These are phyloP conservation scores for Globisporangium perplexum DNA, from an alignment of 352 stramenopile species.

Conservation along the genomic window DNA sequence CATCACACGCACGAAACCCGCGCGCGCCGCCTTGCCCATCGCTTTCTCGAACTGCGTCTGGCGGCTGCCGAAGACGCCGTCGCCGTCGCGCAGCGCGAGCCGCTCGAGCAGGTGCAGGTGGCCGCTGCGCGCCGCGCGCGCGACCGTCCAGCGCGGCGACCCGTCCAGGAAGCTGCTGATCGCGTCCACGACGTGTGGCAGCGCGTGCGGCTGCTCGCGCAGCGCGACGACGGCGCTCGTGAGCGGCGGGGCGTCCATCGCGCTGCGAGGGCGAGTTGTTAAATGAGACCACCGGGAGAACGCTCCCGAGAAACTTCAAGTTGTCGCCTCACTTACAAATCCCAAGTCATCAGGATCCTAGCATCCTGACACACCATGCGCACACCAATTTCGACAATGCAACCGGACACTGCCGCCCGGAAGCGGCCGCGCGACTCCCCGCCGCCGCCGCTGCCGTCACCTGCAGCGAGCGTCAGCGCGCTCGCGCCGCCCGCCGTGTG, in stretches of 20 bases:
- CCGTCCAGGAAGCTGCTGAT: background rate
- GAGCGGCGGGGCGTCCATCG: background rate
- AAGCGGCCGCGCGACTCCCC: background rate
- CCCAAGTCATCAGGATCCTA: too few relatives aligned
- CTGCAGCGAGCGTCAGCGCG: background rate
- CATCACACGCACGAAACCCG: constrained; percentile 1
- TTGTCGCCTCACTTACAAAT: too few relatives aligned
- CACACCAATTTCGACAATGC: too few relatives aligned
- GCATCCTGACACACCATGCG: too few relatives aligned
- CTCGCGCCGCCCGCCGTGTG: background rate
- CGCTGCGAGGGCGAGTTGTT: background rate
- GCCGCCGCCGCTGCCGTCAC: background rate
- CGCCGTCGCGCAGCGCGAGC: background rate
- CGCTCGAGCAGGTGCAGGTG: constrained; percentile 5
- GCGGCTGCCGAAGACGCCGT: background rate
- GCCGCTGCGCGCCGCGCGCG: background rate
- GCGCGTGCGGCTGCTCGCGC: background rate
- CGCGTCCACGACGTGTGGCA: background rate
- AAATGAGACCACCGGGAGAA: too few relatives aligned
- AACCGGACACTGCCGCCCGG: background rate
- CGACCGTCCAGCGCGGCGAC: constrained; percentile 5
- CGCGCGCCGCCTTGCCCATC: constrained; percentile 5
- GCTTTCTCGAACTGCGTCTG: constrained; percentile 8
- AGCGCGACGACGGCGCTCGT: background rate
- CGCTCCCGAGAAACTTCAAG: too few relatives aligned